Percentiles rank a stretch among this genome's conserved stretches.
Evolutionary conservation across 1,284 basidiomycete genomes (phyloP).

Genomic region (Apiotrichum siamense): DNA sequence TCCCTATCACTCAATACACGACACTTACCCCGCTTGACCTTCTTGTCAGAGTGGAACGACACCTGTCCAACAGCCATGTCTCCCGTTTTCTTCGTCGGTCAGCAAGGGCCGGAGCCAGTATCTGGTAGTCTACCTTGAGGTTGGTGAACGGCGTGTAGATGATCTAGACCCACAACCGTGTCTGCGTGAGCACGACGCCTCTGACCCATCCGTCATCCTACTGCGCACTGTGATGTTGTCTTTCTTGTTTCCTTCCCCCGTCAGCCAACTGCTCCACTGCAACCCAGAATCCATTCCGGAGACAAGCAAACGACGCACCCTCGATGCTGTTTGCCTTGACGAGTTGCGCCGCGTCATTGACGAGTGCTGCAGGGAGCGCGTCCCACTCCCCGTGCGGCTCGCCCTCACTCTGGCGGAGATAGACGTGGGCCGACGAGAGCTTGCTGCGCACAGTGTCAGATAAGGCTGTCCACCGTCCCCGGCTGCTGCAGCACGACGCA

Average conservation of each 20-base stretch:
- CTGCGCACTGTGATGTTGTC: slow-evolving; percentile 64
- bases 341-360: slow-evolving; percentile 84
- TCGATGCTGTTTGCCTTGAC: slow-evolving; percentile 98
- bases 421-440: slow-evolving; percentile 89
- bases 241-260: slow-evolving; percentile 78
- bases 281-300: too few species aligned
- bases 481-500: slow-evolving; percentile 7
- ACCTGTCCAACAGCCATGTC: slow-evolving; percentile 96
- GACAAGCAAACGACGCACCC: slow-evolving; percentile 52
- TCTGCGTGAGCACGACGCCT: too few species aligned
- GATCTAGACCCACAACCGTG: slow-evolving; percentile 46
- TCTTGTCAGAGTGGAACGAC: slow-evolving; percentile 84
- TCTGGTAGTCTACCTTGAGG: slow-evolving; percentile 59
- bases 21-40: slow-evolving; percentile 67
- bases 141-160: slow-evolving; percentile 91
- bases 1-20: too few species aligned
- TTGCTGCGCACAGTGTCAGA: slow-evolving; percentile 54
- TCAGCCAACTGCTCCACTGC: neutral
- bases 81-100: slow-evolving; percentile 73
- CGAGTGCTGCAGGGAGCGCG: slow-evolving; percentile 66
- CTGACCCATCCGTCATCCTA: neutral
- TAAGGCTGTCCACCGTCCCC: too few species aligned
- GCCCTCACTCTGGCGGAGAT: slow-evolving; percentile 73
- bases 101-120: neutral
- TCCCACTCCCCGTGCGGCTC: slow-evolving; percentile 69